These are phyloP conservation scores for Angomonas desouzai DNA, from an alignment of 208 protist species.

Conservation along the genomic window DNA sequence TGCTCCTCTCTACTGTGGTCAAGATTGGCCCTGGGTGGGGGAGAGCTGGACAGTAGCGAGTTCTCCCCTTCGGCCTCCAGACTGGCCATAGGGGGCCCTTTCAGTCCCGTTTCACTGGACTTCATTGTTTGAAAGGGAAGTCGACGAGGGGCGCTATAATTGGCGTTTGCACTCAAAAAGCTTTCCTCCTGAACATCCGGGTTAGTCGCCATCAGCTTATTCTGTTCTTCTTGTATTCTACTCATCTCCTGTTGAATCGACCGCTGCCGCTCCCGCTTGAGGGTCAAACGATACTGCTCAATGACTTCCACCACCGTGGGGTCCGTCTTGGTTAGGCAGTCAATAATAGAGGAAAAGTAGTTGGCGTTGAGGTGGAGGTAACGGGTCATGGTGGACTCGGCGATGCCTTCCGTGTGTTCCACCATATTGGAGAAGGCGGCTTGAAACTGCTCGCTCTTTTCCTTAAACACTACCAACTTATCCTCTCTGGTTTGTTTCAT, in stretches of 20 bases:
- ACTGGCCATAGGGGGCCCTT: neutral
- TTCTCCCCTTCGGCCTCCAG: neutral
- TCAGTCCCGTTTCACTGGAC: neutral
- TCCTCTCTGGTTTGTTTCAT: slow-evolving; percentile 22
- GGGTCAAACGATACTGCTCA: slow-evolving; percentile 22
- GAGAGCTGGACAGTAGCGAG: neutral
- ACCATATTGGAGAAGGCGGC: slow-evolving; percentile 24
- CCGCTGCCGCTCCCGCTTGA: slow-evolving; percentile 13
- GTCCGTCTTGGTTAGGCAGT: slow-evolving; percentile 33
- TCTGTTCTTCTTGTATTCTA: slow-evolving; percentile 4
- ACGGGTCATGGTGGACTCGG: slow-evolving; percentile 25
- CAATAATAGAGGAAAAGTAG: slow-evolving; percentile 44
- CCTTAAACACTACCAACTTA: slow-evolving; percentile 15
- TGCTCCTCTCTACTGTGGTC: too few relatives aligned
- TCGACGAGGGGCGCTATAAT: neutral
- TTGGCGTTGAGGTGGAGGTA: slow-evolving; percentile 49
- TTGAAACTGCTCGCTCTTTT: slow-evolving; percentile 22
- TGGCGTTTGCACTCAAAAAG: neutral
- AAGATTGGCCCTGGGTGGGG: too few relatives aligned
- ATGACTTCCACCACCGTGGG: slow-evolving; percentile 27
- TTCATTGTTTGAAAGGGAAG: neutral
- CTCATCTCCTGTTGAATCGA: slow-evolving; percentile 14
- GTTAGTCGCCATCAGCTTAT: neutral
- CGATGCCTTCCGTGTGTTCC: slow-evolving; percentile 26
- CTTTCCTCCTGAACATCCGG: neutral